Evolutionary conservation across 179 eudicot genomes (phyloP), one percentile per base, ranked within the genome.

Genomic region (Beta macrorhiza): DNA sequence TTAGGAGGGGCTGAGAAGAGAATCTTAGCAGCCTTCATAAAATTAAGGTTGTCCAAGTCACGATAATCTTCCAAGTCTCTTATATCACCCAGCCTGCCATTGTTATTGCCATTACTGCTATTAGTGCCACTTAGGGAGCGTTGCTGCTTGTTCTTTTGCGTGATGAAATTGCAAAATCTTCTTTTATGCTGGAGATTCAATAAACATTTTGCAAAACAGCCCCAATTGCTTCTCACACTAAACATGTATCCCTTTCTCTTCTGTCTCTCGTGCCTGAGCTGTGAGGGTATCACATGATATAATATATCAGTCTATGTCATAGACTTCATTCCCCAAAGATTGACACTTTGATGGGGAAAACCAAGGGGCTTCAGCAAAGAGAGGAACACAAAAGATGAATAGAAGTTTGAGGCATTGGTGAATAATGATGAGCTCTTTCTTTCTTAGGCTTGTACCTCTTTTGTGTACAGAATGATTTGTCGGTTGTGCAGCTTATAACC

Each of bases 11-110:
- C 64, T 19, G 88, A 78, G 83, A 94, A 92, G 75, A 92, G 90
- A 70, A 92, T 92, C 74, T 89, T 91, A 4, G 97, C 89, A 19
- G 98, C 98, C 44, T 87, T 89, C 91, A 81, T 86, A 85, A 94
- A 92, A 81, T 94, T 88, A 76, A 94, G 98, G 13, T 92, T 90
- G 45, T 89, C 86, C 0, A 94, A 87, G 52, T 92, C 89, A 61
- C 87, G 86, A 58, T 91, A 91, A 0, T 70, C 81, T 29, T 91
- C 91, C 78, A 85, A 37, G 15, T 81, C 78, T 83, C 72, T 71
- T 47, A 81, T 22, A 25, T 78, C 80, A 77, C 72, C 64, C 47
- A n/a, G 7, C 49, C 53, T 73, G 44, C 13, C 82, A 62, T 29
- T 82, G n/a, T 47, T 57, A 29, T 72, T 64, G 22, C 53, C 58